Percentiles rank a stretch among this genome's conserved stretches.
These are phyloP conservation scores for Dacryopinax primogenitus DNA, from an alignment of 768 basidiomycete genomes.

Conservation along the genomic window DNA sequence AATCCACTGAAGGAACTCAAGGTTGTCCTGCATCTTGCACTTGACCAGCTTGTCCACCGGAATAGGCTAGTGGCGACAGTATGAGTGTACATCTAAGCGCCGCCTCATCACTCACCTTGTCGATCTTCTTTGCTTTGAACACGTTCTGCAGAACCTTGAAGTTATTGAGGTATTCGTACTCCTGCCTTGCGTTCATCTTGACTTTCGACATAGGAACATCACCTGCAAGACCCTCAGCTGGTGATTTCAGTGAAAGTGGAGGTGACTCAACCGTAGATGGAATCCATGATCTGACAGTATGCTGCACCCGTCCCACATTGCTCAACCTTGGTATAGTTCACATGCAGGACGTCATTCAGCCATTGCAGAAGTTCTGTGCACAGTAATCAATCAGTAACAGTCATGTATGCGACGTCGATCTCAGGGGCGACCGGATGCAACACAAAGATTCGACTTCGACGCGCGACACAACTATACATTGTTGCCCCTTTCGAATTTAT, in stretches of 20 bases:
- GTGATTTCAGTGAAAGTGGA: not conserved
- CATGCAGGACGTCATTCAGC: slow-evolving; percentile 86
- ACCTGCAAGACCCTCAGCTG: slow-evolving; percentile 34
- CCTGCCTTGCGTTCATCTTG: slow-evolving; percentile 91
- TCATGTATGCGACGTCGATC: not conserved
- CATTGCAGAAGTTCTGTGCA: slow-evolving; percentile 71
- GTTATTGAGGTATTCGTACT: slow-evolving; percentile 91
- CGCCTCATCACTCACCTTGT: slow-evolving; percentile 50
- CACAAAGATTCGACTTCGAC: no score
- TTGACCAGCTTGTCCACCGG: slow-evolving; percentile 87
- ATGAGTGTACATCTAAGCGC: not conserved
- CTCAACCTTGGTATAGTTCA: slow-evolving; percentile 85
- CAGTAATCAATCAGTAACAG: slow-evolving; percentile 1
- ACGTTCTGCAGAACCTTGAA: slow-evolving; percentile 88
- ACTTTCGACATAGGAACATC: slow-evolving; percentile 84
- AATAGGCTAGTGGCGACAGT: slow-evolving; percentile 51
- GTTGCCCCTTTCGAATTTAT: not conserved
- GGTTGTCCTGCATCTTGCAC: slow-evolving; percentile 99
- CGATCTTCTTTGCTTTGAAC: slow-evolving; percentile 87
- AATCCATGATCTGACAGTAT: slow-evolving; percentile 92
- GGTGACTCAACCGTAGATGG: slow-evolving; percentile 62
- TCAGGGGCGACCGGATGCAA: no score
- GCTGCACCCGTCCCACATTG: slow-evolving; percentile 84
- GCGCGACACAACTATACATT: no score
- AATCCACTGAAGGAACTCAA: slow-evolving; percentile 97